phyloP scores from a whole-genome alignment of 768 basidiomycete species.

The Russula foetens region DNA sequence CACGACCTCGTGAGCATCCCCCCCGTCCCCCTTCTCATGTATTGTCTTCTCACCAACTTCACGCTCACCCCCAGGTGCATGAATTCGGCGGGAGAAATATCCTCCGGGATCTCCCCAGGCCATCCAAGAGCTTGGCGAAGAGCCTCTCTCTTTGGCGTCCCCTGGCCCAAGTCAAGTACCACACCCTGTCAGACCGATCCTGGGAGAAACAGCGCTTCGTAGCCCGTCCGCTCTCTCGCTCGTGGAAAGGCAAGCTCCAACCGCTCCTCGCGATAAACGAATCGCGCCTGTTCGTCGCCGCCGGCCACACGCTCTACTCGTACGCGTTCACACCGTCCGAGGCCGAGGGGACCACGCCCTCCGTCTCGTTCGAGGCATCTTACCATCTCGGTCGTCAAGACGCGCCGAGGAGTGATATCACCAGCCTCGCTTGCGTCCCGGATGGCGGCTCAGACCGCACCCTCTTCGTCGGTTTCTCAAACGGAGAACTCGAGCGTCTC shows the following conservation, averaged over 20 bases:
- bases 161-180: slow-evolving; percentile 17
- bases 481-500: slow-evolving; percentile 49
- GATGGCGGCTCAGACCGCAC: slow-evolving; percentile 38
- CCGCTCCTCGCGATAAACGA: slow-evolving; percentile 21
- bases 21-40: neutral
- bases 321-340: slow-evolving; percentile 20
- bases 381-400: slow-evolving; percentile 32
- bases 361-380: slow-evolving; percentile 40
- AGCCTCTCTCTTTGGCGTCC: slow-evolving; percentile 15
- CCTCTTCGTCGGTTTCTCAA: slow-evolving; percentile 49
- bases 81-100: slow-evolving; percentile 12
- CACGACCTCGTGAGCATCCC: slow-evolving; percentile 9
- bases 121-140: slow-evolving; percentile 12
- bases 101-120: slow-evolving; percentile 10
- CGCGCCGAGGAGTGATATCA: slow-evolving; percentile 40
- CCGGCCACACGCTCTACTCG: slow-evolving; percentile 21
- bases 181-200: slow-evolving; percentile 18
- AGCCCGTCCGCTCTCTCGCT: slow-evolving; percentile 20
- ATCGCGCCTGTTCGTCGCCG: slow-evolving; percentile 25
- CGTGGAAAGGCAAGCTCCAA: slow-evolving; percentile 24
- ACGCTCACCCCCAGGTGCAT: slow-evolving; percentile 11
- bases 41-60: neutral
- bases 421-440: slow-evolving; percentile 41
- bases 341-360: slow-evolving; percentile 30
- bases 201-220: slow-evolving; percentile 20